Evolutionary conservation across 352 stramenopile genomes (phyloP).

Genomic region (Phytophthora europaea): DNA sequence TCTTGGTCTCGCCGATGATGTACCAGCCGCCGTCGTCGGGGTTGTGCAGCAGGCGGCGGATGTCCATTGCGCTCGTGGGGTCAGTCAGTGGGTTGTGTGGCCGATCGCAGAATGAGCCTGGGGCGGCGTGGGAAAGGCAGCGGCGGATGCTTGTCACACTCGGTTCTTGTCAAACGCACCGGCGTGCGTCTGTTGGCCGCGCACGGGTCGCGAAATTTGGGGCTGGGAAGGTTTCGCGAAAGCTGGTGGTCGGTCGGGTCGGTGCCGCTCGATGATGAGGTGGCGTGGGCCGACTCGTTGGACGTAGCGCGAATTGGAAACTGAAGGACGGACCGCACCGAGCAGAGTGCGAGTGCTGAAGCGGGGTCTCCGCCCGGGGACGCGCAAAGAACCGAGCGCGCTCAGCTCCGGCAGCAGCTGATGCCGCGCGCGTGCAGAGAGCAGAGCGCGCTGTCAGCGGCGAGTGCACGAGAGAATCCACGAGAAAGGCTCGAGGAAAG

Average conservation of each 20-base stretch:
- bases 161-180: slow-evolving; percentile 39
- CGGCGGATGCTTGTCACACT: slow-evolving; percentile 46
- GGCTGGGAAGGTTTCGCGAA: slow-evolving; percentile 33
- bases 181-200: slow-evolving; percentile 37
- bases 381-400: slow-evolving; percentile 35
- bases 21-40: slow-evolving; percentile 82
- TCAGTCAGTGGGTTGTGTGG: not conserved
- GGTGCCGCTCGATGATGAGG: slow-evolving; percentile 26
- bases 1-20: slow-evolving; percentile 81
- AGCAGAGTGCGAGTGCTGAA: slow-evolving; percentile 10
- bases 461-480: slow-evolving; percentile 40
- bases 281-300: slow-evolving; percentile 16
- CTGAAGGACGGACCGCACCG: slow-evolving; percentile 13
- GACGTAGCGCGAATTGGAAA: slow-evolving; percentile 14
- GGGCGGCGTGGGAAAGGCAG: slow-evolving; percentile 27
- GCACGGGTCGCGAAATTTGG: slow-evolving; percentile 26
- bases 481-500: slow-evolving; percentile 1
- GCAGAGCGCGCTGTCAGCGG: slow-evolving; percentile 21
- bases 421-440: slow-evolving; percentile 16
- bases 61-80: slow-evolving; percentile 58
- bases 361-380: slow-evolving; percentile 12
- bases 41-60: slow-evolving; percentile 81
- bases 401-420: slow-evolving; percentile 37
- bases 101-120: not conserved
- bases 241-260: slow-evolving; percentile 15